Base-by-base conservation (phyloP, 2,329 filamentous ascomycete genomes). In the Daldinia eschscholtzii region DNA sequence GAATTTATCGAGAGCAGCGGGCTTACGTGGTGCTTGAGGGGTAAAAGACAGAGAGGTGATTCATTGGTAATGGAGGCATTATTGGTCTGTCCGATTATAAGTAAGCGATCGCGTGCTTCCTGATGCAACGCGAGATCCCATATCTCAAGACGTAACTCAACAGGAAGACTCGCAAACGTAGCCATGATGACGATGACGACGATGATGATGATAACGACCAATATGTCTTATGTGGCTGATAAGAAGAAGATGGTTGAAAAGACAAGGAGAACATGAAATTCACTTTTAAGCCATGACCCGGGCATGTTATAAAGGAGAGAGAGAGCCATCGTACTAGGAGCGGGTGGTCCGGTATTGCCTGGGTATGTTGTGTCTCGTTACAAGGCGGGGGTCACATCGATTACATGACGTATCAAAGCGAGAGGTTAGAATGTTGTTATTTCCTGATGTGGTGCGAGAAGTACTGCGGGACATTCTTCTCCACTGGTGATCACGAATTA, bases 51-150 rank as follows among this genome's bases (percentile, higher is more conserved):
- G 15, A 35, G 37, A 1, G 12, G 12, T 26, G 46, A 33, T 26
- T 52, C 46, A 18, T 52, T 33, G 1, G 18, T 55, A 35, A 55
- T 37, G 18, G 52, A n/a, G 12, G 30, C 30, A 18, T 18, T 39
- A 2, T 18, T 13, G 6, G 44, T 23, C 46, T 48, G 30, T 5
- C 33, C n/a, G 18, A 52, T 35, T 44, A 60, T 64, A 10, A 67
- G 18, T 26, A 64, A 30, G 5, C 56, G 55, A 30, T 62, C 58
- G 6, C 37, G 37, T 7, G 62, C 50, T 65, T 68, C 66, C 20
- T 56, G 58, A 1, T 57, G 57, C n/a, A 65, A 41, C 6, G 48
- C 61, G 4, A 57, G 39, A 46, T 68, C 58, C 66, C 66, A 68
- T 15, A 68, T 68, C 18, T 35, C 13, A 12, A 55, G 33, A 13